Conservation (phyloP, 768 basidiomycete species). For the Russula dissimulans region DNA sequence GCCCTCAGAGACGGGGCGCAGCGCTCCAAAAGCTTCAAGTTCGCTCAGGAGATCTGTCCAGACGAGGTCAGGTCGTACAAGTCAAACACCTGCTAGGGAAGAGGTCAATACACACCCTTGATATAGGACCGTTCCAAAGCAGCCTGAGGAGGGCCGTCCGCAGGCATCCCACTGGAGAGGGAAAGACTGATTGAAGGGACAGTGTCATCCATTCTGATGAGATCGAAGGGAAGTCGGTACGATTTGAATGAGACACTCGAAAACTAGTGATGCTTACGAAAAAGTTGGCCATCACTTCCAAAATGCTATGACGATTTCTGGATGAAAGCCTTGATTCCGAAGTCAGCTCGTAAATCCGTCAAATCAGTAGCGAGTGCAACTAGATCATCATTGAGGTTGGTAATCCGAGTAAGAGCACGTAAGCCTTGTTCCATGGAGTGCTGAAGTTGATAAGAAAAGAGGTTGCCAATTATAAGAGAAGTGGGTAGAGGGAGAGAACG, state of each 20-base stretch:
- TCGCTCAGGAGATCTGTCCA: slow-evolving; percentile 47
- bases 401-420: slow-evolving; percentile 37
- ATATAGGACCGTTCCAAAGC: slow-evolving; percentile 60
- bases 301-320: slow-evolving; percentile 65
- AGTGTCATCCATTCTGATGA: slow-evolving; percentile 67
- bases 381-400: neutral
- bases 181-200: slow-evolving; percentile 73
- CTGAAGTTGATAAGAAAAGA: neutral
- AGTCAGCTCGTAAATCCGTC: too few species aligned
- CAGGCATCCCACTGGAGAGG: slow-evolving; percentile 51
- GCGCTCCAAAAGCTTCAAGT: slow-evolving; percentile 52
- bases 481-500: too few species aligned
- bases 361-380: too few species aligned
- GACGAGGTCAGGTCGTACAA: neutral
- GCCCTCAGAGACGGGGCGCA: slow-evolving; percentile 40
- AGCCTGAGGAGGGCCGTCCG: slow-evolving; percentile 37
- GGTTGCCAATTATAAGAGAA: too few species aligned
- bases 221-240: slow-evolving; percentile 71
- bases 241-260: too few species aligned
- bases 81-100: neutral
- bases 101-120: slow-evolving; percentile 42
- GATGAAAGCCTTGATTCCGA: slow-evolving; percentile 65
- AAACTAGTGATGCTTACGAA: too few species aligned
- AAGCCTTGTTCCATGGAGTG: slow-evolving; percentile 49
- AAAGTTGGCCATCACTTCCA: slow-evolving; percentile 71